Percentiles rank a stretch among this genome's conserved stretches.
phyloP scores from a whole-genome alignment of 352 stramenopile genomes.

The Pythium chondricola region DNA sequence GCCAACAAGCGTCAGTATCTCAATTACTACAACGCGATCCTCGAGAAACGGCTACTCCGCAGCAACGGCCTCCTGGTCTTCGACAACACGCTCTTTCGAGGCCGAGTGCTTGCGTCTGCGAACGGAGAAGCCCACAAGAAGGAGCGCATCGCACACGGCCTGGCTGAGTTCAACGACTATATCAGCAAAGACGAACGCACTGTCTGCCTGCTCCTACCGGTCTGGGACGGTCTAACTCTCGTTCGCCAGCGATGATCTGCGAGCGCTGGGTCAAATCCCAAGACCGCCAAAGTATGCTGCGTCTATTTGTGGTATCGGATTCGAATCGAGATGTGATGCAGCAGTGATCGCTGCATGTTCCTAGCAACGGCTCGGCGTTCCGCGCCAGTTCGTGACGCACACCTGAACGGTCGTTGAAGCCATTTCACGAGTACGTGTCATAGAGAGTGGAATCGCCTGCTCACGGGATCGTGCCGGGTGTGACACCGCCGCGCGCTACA shows the following conservation, averaged over 20 bases:
- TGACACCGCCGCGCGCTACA: too few relatives aligned
- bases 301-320: too few relatives aligned
- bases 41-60: conserved; percentile 63
- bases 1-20: conserved; percentile 90
- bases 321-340: too few relatives aligned
- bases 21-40: conserved; percentile 82
- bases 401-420: conserved; percentile 2
- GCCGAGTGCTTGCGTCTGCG: conserved; percentile 74
- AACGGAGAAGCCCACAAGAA: conserved; percentile 34
- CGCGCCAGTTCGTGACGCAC: neutral
- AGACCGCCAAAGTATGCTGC: too few relatives aligned
- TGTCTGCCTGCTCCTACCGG: conserved; percentile 79
- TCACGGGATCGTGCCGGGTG: too few relatives aligned
- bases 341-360: neutral
- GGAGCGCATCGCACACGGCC: conserved; percentile 46
- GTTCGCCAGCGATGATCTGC: conserved; percentile 20
- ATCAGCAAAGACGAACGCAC: conserved; percentile 72
- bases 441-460: too few relatives aligned
- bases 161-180: conserved; percentile 87
- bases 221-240: conserved; percentile 89
- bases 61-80: conserved; percentile 79
- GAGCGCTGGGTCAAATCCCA: too few relatives aligned
- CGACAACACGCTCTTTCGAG: conserved; percentile 93
- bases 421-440: too few relatives aligned
- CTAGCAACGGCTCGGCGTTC: too few relatives aligned